Percentiles rank a stretch among this genome's conserved stretches.
phyloP scores from a whole-genome alignment of 306 rosid species.

The Luffa acutangula region DNA sequence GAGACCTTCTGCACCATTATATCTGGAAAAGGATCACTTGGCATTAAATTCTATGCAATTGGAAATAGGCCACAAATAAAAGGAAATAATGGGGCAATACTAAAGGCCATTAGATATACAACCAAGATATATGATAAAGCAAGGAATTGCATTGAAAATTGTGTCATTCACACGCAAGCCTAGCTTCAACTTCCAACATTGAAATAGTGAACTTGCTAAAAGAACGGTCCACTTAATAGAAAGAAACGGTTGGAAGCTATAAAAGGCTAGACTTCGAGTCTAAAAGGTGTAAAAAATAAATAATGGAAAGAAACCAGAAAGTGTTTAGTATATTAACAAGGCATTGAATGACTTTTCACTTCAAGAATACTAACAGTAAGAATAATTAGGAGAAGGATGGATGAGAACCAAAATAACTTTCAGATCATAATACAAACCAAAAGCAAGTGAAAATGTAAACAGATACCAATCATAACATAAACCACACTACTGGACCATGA shows the following conservation, averaged over 20 bases:
- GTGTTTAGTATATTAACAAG: neutral
- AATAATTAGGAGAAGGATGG: neutral
- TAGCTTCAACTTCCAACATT: neutral
- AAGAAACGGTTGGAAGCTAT: neutral
- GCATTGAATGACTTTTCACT: neutral
- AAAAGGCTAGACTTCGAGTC: neutral
- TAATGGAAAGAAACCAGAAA: neutral
- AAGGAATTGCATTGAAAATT: neutral
- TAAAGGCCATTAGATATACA: neutral
- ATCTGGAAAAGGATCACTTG: conserved; percentile 37
- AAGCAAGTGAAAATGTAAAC: neutral
- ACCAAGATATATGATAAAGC: neutral
- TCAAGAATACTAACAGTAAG: neutral
- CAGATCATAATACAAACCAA: neutral
- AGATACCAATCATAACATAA: neutral
- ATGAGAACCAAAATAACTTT: neutral
- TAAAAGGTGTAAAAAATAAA: neutral
- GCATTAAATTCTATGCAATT: neutral
- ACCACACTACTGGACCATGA: neutral
- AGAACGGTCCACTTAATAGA: neutral
- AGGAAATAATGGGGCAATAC: neutral
- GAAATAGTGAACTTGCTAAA: neutral
- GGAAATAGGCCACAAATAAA: neutral
- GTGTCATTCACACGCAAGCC: neutral
- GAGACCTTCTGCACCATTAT: conserved; percentile 88